Evolutionary conservation across 1,139 yeast species (phyloP), one percentile per base, ranked within the genome.

Genomic region (Kodamaea plutei): DNA sequence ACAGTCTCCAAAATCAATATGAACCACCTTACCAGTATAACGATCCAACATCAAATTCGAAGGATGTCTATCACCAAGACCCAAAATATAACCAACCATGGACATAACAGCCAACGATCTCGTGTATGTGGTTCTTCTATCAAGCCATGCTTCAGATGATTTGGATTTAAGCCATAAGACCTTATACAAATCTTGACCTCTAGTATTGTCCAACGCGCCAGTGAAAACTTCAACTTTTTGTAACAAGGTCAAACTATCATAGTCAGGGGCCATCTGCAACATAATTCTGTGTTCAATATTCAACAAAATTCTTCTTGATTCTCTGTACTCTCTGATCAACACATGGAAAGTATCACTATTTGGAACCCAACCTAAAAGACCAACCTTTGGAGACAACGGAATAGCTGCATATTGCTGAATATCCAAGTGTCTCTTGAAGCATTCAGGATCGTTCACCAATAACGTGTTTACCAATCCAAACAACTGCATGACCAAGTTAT

Each of bases 1-100:
- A 71, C 99, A 93, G 55, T 93, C 99, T 45, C 98, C 99, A 58
- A 91, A 93, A 69, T 93, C 99, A 60, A 93, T 89, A 53, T 93
- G 99, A 25, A 91, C 74, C 27, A 93, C 96, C 51, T 89, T 88
- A 40, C 99, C 99, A 0, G 97, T 87, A 31, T 80, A 75, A 45
- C 96, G 69, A 54, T 89, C 95, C 59, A 93, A 73, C 96, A 93
- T 87, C 60, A 93, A 71, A 51, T 93, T 93, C 18, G 96, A 85
- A 16, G 98, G 98, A 59, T 93, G 99, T 44, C 99, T 77, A 56
- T 93, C 99, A 37, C 99, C 99, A 17, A 93, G 68, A 9, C 99
- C 99, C 23, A 91, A 67, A 34, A 91, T 89, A 56, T 91, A 91
- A 1, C 98, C 98, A 26, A 84, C 95, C 96, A 91, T 91, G 0